Base-by-base conservation (phyloP, 345 rosid species). In the Corchorus capsularis region DNA sequence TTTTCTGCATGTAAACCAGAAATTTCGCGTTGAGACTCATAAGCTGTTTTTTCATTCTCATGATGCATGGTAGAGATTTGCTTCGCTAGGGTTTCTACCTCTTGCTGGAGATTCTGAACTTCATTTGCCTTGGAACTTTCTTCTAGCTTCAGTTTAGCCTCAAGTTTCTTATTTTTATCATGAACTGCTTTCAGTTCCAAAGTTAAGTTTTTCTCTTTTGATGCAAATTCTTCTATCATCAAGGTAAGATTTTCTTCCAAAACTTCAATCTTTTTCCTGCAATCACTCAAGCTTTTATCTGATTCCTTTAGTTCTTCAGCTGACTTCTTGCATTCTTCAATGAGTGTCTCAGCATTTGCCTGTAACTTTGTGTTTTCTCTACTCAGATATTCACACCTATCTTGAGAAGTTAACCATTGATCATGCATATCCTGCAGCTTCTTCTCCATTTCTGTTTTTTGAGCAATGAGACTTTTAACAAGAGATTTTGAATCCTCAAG, bases 171-270 rank as follows among this genome's bases (percentile, higher is more conserved):
- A 70, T 74, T 82, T 83, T 88, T 83, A 34, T 77, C 82, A 17
- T 70, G 73, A 71, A 88, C 79, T 43, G 69, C 62, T 32, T 83
- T 85, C 71, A 87, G 43, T 60, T 83, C 83, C n/a, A 70, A 61
- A 11, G 78, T 78, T 15, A 90, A 64, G 52, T 74, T 77, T 77
- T 78, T 75, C 75, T 82, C 90, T 72, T 83, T 84, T 5, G 63
- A 47, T 19, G 86, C 80, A 75, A 77, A 75, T 15, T 83, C 84
- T 81, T 88, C 82, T 63, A 83, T 70, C 52, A 88, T 66, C 19
- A 78, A 77, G 71, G 79, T 78, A 47, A 90, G 60, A 37, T 79
- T 83, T 72, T 81, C 85, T 72, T 85, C 88, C 52, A 88, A 66
- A 62, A 15, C 77, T 37, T 64, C 63, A 41, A 86, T 73, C 56